Evolutionary conservation across 2,329 filamentous ascomycete genomes (phyloP).

Genomic region (Aspergillus persii): DNA sequence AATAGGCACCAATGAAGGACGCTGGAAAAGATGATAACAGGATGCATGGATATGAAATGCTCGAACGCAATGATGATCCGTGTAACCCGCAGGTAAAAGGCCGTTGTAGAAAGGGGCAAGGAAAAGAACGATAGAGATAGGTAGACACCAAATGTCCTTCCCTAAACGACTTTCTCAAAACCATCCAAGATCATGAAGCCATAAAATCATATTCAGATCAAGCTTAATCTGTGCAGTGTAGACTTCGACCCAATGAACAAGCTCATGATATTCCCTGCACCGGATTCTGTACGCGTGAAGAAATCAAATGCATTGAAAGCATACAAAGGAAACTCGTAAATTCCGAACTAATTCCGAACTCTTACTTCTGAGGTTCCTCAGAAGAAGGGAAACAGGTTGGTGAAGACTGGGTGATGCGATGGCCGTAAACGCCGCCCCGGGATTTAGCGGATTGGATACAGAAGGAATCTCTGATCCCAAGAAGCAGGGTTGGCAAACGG

Average conservation of each 20-base stretch:
- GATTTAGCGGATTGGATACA: slow-evolving; percentile 3
- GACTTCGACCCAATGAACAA: neutral
- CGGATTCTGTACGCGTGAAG: neutral
- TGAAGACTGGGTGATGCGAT: slow-evolving; percentile 24
- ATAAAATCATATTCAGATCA: neutral
- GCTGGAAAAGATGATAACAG: neutral
- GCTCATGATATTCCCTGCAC: neutral
- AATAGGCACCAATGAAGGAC: neutral
- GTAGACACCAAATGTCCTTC: neutral
- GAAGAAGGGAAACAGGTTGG: slow-evolving; percentile 17
- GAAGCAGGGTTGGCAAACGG: slow-evolving; percentile 1
- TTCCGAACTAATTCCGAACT: neutral
- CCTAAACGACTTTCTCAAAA: neutral
- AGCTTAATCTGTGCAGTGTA: neutral
- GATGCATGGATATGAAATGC: neutral
- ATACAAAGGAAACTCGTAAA: neutral
- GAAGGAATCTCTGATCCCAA: slow-evolving; percentile 14
- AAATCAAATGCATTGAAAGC: neutral
- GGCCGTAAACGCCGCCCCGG: slow-evolving; percentile 8
- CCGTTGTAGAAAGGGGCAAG: neutral
- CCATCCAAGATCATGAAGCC: neutral
- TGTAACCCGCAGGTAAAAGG: neutral
- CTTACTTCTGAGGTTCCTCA: neutral
- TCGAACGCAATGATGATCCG: neutral
- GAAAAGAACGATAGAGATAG: neutral